These are phyloP conservation scores for Globisporangium echinulatum DNA, from an alignment of 352 stramenopile species.

Conservation along the genomic window DNA sequence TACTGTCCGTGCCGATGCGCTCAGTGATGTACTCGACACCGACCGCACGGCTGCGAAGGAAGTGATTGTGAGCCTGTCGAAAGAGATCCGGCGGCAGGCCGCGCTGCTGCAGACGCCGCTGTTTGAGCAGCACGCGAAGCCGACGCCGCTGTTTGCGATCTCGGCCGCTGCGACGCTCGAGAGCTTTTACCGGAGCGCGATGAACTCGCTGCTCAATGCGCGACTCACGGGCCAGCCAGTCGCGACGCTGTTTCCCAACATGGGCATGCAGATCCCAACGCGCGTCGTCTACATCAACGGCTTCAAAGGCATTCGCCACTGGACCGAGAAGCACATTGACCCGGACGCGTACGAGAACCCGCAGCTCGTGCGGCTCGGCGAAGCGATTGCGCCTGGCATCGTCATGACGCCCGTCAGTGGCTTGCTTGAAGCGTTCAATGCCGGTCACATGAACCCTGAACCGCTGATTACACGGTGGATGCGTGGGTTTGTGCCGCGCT, in stretches of 20 bases:
- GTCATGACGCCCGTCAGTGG: conserved; percentile 91
- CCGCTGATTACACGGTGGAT: conserved; percentile 86
- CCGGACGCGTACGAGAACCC: conserved; percentile 80
- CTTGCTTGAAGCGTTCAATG: conserved; percentile 91
- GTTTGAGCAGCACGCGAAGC: conserved; percentile 88
- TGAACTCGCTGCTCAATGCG: conserved; percentile 91
- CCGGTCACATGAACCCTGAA: conserved; percentile 91
- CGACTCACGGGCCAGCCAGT: conserved; percentile 74
- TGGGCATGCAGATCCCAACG: conserved; percentile 92
- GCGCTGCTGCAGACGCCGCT: conserved; percentile 84
- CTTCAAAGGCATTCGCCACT: conserved; percentile 88
- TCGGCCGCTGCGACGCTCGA: conserved; percentile 89
- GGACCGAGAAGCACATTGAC: conserved; percentile 83
- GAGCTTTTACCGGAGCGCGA: conserved; percentile 89
- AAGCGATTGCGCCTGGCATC: conserved; percentile 84
- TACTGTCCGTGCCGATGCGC: conserved; percentile 54
- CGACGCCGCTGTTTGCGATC: conserved; percentile 86
- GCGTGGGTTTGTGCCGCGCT: conserved; percentile 78
- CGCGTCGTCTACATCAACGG: conserved; percentile 92
- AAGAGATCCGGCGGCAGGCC: conserved; percentile 84
- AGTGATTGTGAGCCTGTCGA: conserved; percentile 82
- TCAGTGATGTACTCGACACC: conserved; percentile 60
- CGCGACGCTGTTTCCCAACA: conserved; percentile 88
- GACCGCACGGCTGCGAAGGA: conserved; percentile 72
- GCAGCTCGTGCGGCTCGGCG: conserved; percentile 62